Evolutionary conservation across 2,329 filamentous ascomycete genomes (phyloP), one percentile per base, ranked within the genome.

Genomic region (Aspergillus uvarum): DNA sequence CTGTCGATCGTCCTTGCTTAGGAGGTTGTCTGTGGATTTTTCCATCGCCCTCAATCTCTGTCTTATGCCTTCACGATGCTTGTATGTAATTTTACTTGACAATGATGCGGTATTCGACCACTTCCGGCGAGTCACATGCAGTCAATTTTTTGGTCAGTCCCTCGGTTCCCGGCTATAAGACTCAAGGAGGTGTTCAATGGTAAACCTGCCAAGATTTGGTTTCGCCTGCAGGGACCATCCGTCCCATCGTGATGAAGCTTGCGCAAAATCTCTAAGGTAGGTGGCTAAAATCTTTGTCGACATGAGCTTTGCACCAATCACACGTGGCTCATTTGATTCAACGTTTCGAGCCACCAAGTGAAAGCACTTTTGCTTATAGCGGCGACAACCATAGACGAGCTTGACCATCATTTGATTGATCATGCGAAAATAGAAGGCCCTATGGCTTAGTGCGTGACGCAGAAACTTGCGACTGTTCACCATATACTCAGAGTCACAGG

Each of bases 11-110:
- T 51, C 55, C 58, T 52, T 63, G 54, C 14, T 51, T 58, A 65
- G 59, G 62, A 65, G 64, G 63, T 66, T 47, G 65, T 58, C 66
- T 65, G 63, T 62, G 55, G 67, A 65, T 59, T 65, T 59, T 61
- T 63, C 64, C 65, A 58, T 65, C 58, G 66, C 50, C 62, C 60
- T 62, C 65, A 57, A 63, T 67, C 64, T 60, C 63, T 74, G 71
- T 74, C 73, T 70, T 68, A 72, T 69, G 74, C 65, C 49, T 54
- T 60, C 14, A 71, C 65, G 64, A 70, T 70, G 63, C 11, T 12
- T 35, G 32, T 74, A 29, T 29, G 72, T 74, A 74, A 72, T 68
- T 71, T 69, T 74, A 67, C 50, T 54, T 60, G 16, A 71, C 65
- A 63, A 70, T 70, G 63, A 72, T 68, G 65, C 68, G 71, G 70